phyloP scores from a whole-genome alignment of 2,329 filamentous ascomycete genomes.

The Paecilomyces fulvus region DNA sequence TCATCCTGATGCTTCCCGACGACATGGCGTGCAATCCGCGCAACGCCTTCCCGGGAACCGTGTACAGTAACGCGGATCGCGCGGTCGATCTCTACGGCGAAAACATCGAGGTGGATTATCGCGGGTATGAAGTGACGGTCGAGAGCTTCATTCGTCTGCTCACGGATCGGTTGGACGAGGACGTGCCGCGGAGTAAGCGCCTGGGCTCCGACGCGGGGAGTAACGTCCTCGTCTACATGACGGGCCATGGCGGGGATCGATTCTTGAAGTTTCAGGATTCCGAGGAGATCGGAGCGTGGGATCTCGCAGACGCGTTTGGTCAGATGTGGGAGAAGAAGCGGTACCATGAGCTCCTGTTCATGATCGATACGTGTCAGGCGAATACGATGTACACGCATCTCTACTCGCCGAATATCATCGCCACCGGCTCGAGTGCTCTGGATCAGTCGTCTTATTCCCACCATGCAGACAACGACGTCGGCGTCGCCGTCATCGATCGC shows the following conservation, averaged over 20 bases:
- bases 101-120: constrained; percentile 97
- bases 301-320: constrained; percentile 92
- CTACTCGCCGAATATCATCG: constrained; percentile 96
- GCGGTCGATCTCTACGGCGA: constrained; percentile 94
- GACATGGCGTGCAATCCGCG: constrained; percentile 99
- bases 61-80: constrained; percentile 96
- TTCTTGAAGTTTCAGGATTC: constrained; percentile 98
- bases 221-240: constrained; percentile 99
- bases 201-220: constrained; percentile 89
- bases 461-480: constrained; percentile 95
- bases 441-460: constrained; percentile 96
- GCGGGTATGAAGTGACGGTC: constrained; percentile 96
- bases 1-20: constrained; percentile 99
- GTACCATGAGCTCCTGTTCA: constrained; percentile 97
- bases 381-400: constrained; percentile 99
- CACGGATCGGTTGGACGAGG: constrained; percentile 87
- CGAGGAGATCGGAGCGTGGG: constrained; percentile 93
- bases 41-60: constrained; percentile 93
- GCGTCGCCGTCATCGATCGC: constrained; percentile 94
- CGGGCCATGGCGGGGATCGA: constrained; percentile 92
- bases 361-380: constrained; percentile 99
- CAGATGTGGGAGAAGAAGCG: constrained; percentile 99
- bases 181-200: constrained; percentile 90
- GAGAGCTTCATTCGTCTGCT: constrained; percentile 96
- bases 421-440: constrained; percentile 90